phyloP scores from a whole-genome alignment of 257 asterid species.

The Solanum rostratum region DNA sequence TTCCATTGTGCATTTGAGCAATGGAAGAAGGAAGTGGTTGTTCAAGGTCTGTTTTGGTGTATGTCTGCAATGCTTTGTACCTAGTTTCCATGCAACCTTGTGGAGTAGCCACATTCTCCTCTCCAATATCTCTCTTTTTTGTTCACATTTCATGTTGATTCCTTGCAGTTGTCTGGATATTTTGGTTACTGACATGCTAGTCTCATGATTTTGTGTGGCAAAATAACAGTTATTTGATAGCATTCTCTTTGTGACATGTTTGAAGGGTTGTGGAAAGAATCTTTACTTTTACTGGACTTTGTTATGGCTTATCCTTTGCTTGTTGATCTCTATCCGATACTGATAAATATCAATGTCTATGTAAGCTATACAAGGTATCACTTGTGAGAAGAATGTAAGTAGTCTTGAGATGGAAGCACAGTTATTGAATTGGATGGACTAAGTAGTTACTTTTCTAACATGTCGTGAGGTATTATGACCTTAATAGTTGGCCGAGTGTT shows the following conservation, averaged over 20 bases:
- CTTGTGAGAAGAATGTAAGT: background rate
- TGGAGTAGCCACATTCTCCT: background rate
- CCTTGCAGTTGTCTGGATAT: background rate
- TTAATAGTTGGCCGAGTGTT: background rate
- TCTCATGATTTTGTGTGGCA: background rate
- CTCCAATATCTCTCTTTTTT: background rate
- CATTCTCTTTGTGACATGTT: background rate
- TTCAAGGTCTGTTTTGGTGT: slow-evolving; percentile 56
- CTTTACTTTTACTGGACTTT: background rate
- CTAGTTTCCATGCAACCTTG: background rate
- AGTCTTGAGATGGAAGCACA: background rate
- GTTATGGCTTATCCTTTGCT: background rate
- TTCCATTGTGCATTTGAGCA: slow-evolving; percentile 93
- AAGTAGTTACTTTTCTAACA: background rate
- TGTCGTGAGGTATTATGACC: background rate
- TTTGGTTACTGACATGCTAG: background rate
- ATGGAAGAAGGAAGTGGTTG: slow-evolving; percentile 70
- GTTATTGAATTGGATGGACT: background rate
- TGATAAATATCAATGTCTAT: background rate
- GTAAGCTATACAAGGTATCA: background rate
- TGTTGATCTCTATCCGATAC: background rate
- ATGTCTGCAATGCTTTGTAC: background rate
- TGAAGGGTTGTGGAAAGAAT: background rate
- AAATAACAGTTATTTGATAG: background rate
- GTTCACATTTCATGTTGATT: background rate